A percentile compares a stretch with the other conserved stretches of the same genome.
These are phyloP conservation scores for Zygosaccharomyces sapae DNA, from an alignment of 1,139 yeast species.

Conservation along the genomic window DNA sequence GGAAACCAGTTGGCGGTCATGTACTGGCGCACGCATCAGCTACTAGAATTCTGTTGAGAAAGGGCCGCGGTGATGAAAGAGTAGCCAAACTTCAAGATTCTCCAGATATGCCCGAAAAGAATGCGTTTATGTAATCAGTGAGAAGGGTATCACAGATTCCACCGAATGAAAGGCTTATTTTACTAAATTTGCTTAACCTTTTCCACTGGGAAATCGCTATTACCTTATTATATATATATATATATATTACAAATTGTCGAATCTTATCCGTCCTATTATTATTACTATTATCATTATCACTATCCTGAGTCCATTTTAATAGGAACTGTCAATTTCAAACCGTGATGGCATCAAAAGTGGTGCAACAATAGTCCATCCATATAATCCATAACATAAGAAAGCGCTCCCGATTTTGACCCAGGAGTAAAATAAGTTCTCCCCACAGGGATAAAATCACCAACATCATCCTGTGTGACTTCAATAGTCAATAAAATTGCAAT, in stretches of 20 bases:
- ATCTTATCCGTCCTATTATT: background rate
- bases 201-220: background rate
- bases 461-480: conserved; percentile 79
- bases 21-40: conserved; percentile 63
- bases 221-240: background rate
- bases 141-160: conserved; percentile 51
- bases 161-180: conserved; percentile 27
- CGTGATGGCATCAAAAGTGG: conserved; percentile 90
- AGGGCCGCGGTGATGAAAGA: conserved; percentile 63
- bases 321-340: conserved; percentile 43
- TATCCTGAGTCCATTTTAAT: conserved; percentile 14
- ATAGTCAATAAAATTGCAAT: conserved; percentile 90
- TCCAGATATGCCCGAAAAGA: conserved; percentile 61
- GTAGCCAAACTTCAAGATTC: conserved; percentile 61
- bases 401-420: conserved; percentile 93
- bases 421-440: conserved; percentile 91
- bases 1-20: conserved; percentile 65
- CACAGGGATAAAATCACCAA: conserved; percentile 91
- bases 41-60: conserved; percentile 52
- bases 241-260: too few species aligned
- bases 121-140: conserved; percentile 51
- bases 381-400: conserved; percentile 83
- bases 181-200: background rate
- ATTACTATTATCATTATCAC: too few species aligned
- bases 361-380: conserved; percentile 88